A percentile compares a stretch with the other conserved stretches of the same genome.
Evolutionary conservation across 75 land plant species (phyloP).

Genomic region (Ceratopteris richardii): DNA sequence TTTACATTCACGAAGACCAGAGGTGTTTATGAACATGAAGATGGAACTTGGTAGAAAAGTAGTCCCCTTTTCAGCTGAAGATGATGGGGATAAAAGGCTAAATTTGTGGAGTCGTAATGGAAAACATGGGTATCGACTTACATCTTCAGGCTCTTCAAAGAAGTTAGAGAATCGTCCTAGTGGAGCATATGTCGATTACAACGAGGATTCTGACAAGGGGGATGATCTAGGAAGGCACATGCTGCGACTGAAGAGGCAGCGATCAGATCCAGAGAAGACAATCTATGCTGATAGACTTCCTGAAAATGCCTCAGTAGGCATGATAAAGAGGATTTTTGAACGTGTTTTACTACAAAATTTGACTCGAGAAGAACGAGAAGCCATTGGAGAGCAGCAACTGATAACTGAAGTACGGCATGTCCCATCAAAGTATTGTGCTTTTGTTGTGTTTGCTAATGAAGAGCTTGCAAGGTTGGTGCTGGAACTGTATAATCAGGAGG

Average conservation of each 20-base stretch:
- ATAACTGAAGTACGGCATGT: constrained; percentile 26
- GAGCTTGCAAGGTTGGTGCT: constrained; percentile 27
- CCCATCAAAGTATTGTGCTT: constrained; percentile 24
- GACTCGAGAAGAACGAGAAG: constrained; percentile 4
- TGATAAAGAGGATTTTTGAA: constrained; percentile 25
- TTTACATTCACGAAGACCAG: constrained; percentile 19
- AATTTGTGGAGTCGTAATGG: neutral
- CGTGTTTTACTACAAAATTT: constrained; percentile 14
- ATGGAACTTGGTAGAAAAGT: constrained; percentile 25
- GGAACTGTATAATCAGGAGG: constrained; percentile 23
- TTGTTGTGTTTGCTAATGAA: constrained; percentile 28
- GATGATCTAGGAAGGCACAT: constrained; percentile 3
- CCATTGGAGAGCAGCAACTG: constrained; percentile 15
- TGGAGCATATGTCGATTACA: neutral
- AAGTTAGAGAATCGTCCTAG: neutral
- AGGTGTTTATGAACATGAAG: constrained; percentile 26
- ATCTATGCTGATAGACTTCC: constrained; percentile 32
- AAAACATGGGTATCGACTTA: neutral
- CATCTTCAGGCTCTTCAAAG: constrained; percentile 1
- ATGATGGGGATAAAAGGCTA: constrained; percentile 1
- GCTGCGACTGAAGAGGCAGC: neutral
- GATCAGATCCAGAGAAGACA: constrained; percentile 29
- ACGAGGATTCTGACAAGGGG: constrained; percentile 10
- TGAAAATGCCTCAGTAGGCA: constrained; percentile 16
- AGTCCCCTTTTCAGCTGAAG: constrained; percentile 1